Evolutionary conservation across 2,329 filamentous ascomycete species (phyloP).

Genomic region (Scedosporium apiospermum): DNA sequence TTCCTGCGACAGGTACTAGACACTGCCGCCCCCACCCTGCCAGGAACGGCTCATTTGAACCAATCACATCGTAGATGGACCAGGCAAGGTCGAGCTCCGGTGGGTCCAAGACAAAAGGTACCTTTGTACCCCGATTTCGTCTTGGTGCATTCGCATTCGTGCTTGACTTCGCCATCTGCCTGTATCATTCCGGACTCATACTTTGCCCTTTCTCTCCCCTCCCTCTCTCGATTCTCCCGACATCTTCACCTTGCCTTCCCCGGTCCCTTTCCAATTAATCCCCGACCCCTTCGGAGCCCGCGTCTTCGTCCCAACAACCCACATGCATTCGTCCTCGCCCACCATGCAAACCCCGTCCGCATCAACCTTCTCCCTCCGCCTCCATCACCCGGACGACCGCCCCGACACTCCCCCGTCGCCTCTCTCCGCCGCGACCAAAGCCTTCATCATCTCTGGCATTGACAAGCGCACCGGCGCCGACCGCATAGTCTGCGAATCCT

Average conservation of each 20-base stretch:
- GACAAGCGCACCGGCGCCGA: background rate
- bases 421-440: conserved; percentile 4
- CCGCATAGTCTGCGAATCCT: conserved; percentile 11
- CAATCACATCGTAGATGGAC: background rate
- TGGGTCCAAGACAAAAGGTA: background rate
- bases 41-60: background rate
- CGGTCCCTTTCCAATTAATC: background rate
- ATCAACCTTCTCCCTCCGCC: background rate
- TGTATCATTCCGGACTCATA: background rate
- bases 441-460: conserved; percentile 9
- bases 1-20: background rate
- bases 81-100: background rate
- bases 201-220: background rate
- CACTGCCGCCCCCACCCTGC: background rate
- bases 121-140: background rate
- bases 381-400: background rate
- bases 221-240: background rate
- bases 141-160: background rate
- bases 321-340: background rate
- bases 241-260: background rate
- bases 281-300: background rate
- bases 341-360: background rate
- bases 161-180: background rate
- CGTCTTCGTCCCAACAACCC: background rate
- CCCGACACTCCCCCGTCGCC: background rate